Evolutionary conservation across 2,329 filamentous ascomycete genomes (phyloP).

Genomic region (Xylaria hypoxylon): DNA sequence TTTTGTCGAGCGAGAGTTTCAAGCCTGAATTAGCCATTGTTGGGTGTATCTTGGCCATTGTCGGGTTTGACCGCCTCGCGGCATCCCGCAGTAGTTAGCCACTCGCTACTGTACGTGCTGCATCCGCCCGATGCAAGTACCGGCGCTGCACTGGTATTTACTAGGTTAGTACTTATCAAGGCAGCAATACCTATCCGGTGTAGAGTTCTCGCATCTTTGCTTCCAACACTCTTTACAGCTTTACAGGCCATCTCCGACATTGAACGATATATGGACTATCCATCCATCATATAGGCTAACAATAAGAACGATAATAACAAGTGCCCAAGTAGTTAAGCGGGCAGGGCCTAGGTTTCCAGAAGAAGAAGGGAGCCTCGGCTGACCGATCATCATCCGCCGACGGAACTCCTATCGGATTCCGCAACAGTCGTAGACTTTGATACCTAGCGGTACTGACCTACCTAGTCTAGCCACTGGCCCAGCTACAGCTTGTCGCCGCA

Average conservation of each 20-base stretch:
- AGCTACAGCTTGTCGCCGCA: background rate
- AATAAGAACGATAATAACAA: background rate
- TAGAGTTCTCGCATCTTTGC: constrained; percentile 4
- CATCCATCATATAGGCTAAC: constrained; percentile 11
- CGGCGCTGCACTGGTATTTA: constrained; percentile 15
- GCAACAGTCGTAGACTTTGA: constrained; percentile 1
- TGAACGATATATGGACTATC: background rate
- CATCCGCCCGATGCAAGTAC: constrained; percentile 27
- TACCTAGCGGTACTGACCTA: background rate
- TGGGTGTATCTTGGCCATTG: background rate
- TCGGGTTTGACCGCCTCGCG: constrained; percentile 35
- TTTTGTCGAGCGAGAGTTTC: background rate
- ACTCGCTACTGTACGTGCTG: constrained; percentile 4
- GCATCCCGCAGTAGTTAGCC: constrained; percentile 29
- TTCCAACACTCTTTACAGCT: background rate
- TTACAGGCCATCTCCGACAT: background rate
- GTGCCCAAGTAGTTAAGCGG: background rate
- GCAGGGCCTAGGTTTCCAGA: background rate
- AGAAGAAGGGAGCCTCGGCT: constrained; percentile 19
- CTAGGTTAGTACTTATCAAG: background rate
- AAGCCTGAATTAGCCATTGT: constrained; percentile 2
- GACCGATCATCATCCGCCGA: constrained; percentile 3
- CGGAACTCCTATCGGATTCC: constrained; percentile 16
- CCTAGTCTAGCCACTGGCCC: too few species aligned
- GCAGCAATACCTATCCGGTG: background rate